Conservation (phyloP, 306 rosid genomes). For the Echinosophora koreensis region DNA sequence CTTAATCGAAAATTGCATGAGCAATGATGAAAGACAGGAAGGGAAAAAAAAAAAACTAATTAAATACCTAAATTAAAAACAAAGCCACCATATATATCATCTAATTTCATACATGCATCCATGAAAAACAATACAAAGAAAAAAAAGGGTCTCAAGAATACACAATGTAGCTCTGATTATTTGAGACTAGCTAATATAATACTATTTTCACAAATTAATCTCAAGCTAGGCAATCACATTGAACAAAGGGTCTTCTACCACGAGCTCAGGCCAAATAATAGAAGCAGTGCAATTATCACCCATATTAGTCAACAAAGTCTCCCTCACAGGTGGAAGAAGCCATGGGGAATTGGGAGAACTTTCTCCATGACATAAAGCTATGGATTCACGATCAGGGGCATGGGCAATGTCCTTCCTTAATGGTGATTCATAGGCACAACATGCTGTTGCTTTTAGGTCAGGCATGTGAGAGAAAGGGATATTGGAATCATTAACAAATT, state of each 20-base stretch:
- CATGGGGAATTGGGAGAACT: conserved; percentile 53
- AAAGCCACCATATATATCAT: background rate
- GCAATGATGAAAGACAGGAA: no score
- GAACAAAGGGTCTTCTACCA: conserved; percentile 71
- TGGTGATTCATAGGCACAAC: conserved; percentile 36
- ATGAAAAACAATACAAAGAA: background rate
- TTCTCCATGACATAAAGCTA: conserved; percentile 46
- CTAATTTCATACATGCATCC: background rate
- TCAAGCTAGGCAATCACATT: conserved; percentile 49
- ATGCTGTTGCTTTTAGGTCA: conserved; percentile 42
- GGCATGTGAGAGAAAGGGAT: conserved; percentile 67
- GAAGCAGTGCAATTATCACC: conserved; percentile 60
- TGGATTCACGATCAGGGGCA: no score
- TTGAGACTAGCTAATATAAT: background rate
- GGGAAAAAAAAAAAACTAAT: no score
- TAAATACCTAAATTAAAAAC: background rate
- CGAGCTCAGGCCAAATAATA: conserved; percentile 67
- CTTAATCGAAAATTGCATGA: no score
- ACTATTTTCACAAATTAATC: conserved; percentile 24
- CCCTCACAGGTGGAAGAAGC: conserved; percentile 51
- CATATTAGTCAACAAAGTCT: conserved; percentile 42
- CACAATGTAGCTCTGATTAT: no score
- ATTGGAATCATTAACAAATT: conserved; percentile 47
- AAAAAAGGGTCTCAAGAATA: background rate
- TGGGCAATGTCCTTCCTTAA: conserved; percentile 31